Evolutionary conservation across 2,329 filamentous ascomycete genomes (phyloP), one percentile per base, ranked within the genome.

Genomic region (Daldinia sp.): DNA sequence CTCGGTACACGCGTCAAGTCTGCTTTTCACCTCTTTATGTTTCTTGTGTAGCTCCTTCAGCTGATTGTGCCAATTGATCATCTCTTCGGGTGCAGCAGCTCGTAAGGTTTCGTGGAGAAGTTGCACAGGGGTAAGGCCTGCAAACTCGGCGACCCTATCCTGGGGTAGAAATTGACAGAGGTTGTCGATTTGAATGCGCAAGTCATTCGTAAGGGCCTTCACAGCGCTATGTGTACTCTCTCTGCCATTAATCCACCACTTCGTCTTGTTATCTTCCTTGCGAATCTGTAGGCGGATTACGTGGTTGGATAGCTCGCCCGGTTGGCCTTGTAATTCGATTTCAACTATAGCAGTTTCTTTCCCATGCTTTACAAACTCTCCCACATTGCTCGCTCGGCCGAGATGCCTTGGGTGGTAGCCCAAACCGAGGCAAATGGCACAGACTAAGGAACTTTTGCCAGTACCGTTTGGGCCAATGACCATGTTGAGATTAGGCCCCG

Each of bases 401-500:
- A 99, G 84, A 71, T 94, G 87, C 77, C 90, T 87, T 21, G 94
- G 88, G 29, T 87, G 86, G 82, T 90, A 97, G 48, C 95, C 95
- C 23, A 99, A 81, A 2, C 95, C 95, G 11, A 99, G 80, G 73
- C 95, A 98, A 69, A 99, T 96, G 43, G 95, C 95, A 78, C 95
- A 99, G 41, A 99, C 94, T 23, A 99, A 83, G 0, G 95, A 97
- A 78, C 94, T 98, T 79, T 99, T 99, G 57, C 95, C 95, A 0
- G 95, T 98, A 30, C 95, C 95, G 73, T 99, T 99, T n/a, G 95
- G 95, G 0, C 95, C 95, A 70, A 99, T 97, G 54, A 99, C 90
- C 94, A 99, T 98, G 76, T 99, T 99, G 73, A 99, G 78, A 74
- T 92, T 94, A 0, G 95, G 94, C 0, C 95, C 95, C 10, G 93